Base-by-base conservation (phyloP, 1,139 yeast species). In the Sugiyamaella japonica region DNA sequence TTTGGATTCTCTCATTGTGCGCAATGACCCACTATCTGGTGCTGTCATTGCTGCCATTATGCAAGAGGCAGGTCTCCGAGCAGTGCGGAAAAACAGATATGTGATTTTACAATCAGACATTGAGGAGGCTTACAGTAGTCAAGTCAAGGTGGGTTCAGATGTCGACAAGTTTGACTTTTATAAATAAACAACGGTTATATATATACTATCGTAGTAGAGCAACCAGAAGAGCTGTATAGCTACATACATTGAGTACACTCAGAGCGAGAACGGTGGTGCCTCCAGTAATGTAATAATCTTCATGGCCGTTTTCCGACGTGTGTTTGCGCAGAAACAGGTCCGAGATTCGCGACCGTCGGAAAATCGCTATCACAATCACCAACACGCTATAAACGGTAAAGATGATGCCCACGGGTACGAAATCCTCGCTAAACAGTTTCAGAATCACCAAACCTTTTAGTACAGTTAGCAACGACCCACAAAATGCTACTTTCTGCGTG, bases 61-160 rank as follows among this genome's bases (percentile, higher is more conserved):
- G 99, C 99, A 95, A 80, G 99, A 95, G 75, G 99, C 99, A 29
- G 99, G 99, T 62, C 80, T 95, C 64, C 83, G 98, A 65, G 99
- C 99, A 0, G 98, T 95, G 50, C 86, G 99, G 58, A 93, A 93
- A 78, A 93, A 93, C 73, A 84, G 99, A 74, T 93, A 93, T 73
- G 95, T 95, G 75, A 93, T 95, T 63, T 78, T 95, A 68, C 98
- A 93, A 75, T 83, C 86, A 67, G 99, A 95, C 75, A 79, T 95
- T 70, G 99, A 95, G 70, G 99, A 95, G 75, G 99, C 99, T 7
- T 95, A 95, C 74, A 87, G 95, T 57, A 77, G 96, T 52, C 98
- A 93, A 78, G 98, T 95, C 61, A 95, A 93, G 79, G 82, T 96
- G 5, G 96, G 96, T 56, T 83, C 84, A 63, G 99, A 95, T 71